Evolutionary conservation across 352 stramenopile genomes (phyloP).

Genomic region (Sclerospora graminicola): DNA sequence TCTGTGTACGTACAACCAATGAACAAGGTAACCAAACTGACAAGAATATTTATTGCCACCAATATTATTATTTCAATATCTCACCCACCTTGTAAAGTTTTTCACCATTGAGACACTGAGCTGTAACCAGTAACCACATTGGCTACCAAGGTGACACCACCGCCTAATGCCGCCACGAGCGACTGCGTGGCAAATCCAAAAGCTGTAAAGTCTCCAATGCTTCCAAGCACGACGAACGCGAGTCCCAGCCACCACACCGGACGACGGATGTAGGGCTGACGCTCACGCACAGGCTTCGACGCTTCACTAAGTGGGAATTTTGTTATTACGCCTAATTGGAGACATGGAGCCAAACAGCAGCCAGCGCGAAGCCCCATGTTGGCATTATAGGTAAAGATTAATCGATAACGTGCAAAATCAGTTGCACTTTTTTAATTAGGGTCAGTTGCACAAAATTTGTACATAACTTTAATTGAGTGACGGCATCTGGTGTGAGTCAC

Average conservation of each 20-base stretch:
- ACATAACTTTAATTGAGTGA: too few species aligned
- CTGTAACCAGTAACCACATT: constrained; percentile 86
- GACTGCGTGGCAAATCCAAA: constrained; percentile 87
- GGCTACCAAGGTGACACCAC: constrained; percentile 76
- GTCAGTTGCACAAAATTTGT: too few species aligned
- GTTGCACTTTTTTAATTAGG: too few species aligned
- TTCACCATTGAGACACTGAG: constrained; percentile 79
- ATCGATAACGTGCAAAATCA: too few species aligned
- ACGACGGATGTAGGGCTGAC: constrained; percentile 72
- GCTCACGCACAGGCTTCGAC: constrained; percentile 25
- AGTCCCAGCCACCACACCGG: constrained; percentile 85
- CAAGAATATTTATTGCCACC: not conserved
- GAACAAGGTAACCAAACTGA: not conserved
- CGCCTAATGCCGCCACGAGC: constrained; percentile 78
- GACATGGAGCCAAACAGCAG: constrained; percentile 35
- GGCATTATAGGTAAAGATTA: too few species aligned
- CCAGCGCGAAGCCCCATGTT: too few species aligned
- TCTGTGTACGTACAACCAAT: constrained; percentile 22
- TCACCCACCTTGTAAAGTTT: constrained; percentile 41
- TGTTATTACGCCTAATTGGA: constrained; percentile 90
- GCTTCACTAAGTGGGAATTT: constrained; percentile 71
- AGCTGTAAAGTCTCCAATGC: constrained; percentile 80
- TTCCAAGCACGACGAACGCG: constrained; percentile 66
- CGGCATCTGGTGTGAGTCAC: constrained; percentile 4
- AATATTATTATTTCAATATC: not conserved